Conservation (phyloP, 179 eudicot genomes). For the Corrigiola litoralis region DNA sequence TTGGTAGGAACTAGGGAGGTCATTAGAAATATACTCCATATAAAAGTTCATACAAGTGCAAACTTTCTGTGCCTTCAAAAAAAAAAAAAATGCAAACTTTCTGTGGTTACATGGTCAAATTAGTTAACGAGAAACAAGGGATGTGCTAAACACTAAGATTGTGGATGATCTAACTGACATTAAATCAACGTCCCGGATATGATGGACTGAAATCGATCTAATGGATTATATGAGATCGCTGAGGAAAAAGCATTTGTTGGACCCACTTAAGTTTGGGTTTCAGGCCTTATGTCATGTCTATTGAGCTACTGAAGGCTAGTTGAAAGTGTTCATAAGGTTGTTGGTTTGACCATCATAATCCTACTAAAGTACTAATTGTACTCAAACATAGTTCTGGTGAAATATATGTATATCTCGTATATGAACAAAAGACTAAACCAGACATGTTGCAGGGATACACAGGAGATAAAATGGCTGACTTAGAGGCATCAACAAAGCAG, state of each 20-base stretch:
- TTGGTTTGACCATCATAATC: no score
- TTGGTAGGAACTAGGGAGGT: no score
- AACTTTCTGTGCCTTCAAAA: no score
- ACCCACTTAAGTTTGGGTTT: not conserved
- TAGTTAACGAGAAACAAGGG: no score
- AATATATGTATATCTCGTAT: not conserved
- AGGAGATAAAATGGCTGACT: constrained; percentile 2
- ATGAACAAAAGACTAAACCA: not conserved
- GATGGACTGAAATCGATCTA: not conserved
- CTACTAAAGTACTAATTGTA: no score
- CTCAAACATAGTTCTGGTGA: not conserved
- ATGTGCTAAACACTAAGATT: not conserved
- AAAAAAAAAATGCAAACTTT: no score
- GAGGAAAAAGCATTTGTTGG: not conserved
- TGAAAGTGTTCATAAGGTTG: no score
- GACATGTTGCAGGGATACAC: not conserved
- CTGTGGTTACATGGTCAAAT: no score
- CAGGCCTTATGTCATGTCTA: no score
- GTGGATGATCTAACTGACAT: not conserved
- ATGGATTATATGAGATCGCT: not conserved
- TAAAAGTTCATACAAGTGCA: no score
- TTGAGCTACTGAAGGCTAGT: no score
- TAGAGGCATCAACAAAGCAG: not conserved
- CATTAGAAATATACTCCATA: no score
- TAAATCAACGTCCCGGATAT: not conserved